These are phyloP conservation scores for Microcyclospora tardicrescens DNA, from an alignment of 2,329 filamentous ascomycete genomes.

Conservation along the genomic window DNA sequence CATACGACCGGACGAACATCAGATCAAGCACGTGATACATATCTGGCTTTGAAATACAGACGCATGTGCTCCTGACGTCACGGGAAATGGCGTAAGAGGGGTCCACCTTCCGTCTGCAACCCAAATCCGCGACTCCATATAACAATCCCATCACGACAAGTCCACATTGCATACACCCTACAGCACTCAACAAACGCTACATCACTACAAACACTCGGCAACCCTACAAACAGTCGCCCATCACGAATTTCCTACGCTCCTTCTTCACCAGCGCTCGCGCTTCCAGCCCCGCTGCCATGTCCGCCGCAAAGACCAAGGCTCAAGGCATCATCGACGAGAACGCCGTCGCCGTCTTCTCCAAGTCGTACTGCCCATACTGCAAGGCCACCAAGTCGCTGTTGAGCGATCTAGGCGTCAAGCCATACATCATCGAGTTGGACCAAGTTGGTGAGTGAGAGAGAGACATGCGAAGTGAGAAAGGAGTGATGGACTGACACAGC, in stretches of 20 bases:
- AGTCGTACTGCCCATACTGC: constrained; percentile 95
- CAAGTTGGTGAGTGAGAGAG: constrained; percentile 51
- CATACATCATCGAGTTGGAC: constrained; percentile 69
- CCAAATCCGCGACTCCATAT: too few relatives aligned
- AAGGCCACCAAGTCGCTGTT: constrained; percentile 63
- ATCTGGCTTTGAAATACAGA: too few relatives aligned
- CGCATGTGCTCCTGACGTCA: too few relatives aligned
- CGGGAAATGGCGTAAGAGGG: too few relatives aligned
- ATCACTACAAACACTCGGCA: not conserved
- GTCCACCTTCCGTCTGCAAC: too few relatives aligned
- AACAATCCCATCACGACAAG: too few relatives aligned
- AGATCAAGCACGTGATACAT: too few relatives aligned
- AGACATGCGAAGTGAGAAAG: too few relatives aligned
- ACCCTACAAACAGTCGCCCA: constrained; percentile 23
- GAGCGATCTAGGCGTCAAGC: constrained; percentile 56
- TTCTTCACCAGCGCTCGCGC: constrained; percentile 49
- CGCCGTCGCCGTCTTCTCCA: constrained; percentile 88
- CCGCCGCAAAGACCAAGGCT: constrained; percentile 69
- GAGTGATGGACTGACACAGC: not conserved
- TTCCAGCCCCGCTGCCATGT: constrained; percentile 55
- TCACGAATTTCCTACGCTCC: constrained; percentile 55
- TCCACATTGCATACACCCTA: too few relatives aligned
- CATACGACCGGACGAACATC: too few relatives aligned
- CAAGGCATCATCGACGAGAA: constrained; percentile 82
- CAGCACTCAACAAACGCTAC: not conserved